A percentile compares a stretch with the other conserved stretches of the same genome.
Evolutionary conservation across 257 asterid genomes (phyloP).

Genomic region (Pogostemon cablin): DNA sequence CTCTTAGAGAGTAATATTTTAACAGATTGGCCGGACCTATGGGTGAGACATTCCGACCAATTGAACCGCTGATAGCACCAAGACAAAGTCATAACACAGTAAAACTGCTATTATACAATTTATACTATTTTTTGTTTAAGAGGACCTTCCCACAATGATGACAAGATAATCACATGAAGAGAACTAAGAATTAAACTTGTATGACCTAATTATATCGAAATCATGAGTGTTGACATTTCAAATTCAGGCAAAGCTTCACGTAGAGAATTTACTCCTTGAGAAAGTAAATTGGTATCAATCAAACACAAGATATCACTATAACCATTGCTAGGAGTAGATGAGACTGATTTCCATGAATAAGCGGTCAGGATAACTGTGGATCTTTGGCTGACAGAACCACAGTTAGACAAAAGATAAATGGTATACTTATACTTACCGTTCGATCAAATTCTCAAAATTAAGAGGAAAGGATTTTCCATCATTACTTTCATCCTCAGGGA

Average conservation of each 20-base stretch:
- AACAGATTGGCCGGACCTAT: neutral
- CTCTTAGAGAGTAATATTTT: neutral
- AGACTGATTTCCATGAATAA: constrained; percentile 23
- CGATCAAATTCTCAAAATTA: constrained; percentile 55
- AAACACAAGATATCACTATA: neutral
- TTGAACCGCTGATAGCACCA: neutral
- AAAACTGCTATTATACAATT: neutral
- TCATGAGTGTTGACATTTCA: constrained; percentile 11
- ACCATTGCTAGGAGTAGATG: constrained; percentile 11
- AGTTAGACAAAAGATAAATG: neutral
- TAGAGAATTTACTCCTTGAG: neutral
- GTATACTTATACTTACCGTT: constrained; percentile 50
- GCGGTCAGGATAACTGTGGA: constrained; percentile 17
- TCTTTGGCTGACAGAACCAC: constrained; percentile 27
- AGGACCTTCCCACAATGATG: constrained; percentile 14
- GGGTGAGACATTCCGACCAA: neutral
- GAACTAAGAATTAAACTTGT: constrained; percentile 8
- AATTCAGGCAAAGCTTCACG: neutral
- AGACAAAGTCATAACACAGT: neutral
- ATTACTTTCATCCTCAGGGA: constrained; percentile 43
- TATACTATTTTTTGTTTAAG: constrained; percentile 10
- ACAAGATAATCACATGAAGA: constrained; percentile 10
- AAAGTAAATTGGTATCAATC: neutral
- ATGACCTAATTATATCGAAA: constrained; percentile 10
- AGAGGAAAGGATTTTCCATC: constrained; percentile 74